phyloP scores from a whole-genome alignment of 2,329 filamentous ascomycete species.

The Phialophora verrucosa region DNA sequence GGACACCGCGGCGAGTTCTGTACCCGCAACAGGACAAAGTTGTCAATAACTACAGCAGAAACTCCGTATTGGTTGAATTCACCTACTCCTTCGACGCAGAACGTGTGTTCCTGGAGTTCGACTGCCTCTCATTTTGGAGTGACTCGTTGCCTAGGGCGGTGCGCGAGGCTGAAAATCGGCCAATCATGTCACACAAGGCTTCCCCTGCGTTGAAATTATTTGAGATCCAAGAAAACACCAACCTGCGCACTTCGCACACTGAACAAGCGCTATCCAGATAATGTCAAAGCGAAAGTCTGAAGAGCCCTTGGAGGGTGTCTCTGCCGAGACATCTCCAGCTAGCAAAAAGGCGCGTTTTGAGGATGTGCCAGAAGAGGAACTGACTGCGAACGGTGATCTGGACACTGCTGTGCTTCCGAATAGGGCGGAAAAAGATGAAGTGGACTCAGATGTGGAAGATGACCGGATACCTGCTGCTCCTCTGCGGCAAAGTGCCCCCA shows the following conservation, averaged over 20 bases:
- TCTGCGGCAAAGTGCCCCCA: constrained; percentile 74
- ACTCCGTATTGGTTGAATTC: not conserved
- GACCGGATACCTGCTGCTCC: constrained; percentile 48
- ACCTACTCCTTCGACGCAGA: not conserved
- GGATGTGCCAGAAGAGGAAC: constrained; percentile 42
- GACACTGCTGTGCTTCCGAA: constrained; percentile 6
- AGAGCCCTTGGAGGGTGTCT: constrained; percentile 47
- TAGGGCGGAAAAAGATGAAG: constrained; percentile 39
- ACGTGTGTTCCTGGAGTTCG: too few relatives aligned
- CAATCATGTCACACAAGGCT: constrained; percentile 30
- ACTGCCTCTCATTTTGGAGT: not conserved
- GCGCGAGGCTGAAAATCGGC: constrained; percentile 6
- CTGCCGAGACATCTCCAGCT: constrained; percentile 47
- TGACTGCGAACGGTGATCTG: not conserved
- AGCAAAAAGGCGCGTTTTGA: constrained; percentile 54
- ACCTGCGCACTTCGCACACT: not conserved
- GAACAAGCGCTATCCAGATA: not conserved
- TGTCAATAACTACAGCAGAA: not conserved
- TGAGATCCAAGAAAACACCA: not conserved
- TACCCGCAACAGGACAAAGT: not conserved
- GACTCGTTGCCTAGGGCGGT: not conserved
- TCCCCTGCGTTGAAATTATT: constrained; percentile 18
- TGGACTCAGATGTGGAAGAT: constrained; percentile 46
- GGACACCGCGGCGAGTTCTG: not conserved
- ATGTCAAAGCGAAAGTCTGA: constrained; percentile 58